Conservation (phyloP, 2,329 filamentous ascomycete species). For the Hypoxylon sp. region DNA sequence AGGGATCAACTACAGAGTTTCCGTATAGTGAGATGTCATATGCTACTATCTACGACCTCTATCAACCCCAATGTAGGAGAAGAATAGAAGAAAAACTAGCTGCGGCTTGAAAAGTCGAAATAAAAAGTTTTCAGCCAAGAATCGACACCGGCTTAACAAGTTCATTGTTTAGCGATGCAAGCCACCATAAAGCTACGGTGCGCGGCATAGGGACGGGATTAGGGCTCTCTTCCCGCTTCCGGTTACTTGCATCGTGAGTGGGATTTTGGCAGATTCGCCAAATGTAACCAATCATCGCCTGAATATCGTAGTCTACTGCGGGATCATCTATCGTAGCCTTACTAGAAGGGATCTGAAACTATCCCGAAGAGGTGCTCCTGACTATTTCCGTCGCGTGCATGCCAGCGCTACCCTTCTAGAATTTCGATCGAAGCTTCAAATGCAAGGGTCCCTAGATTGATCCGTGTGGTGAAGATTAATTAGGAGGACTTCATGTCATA, state of each 20-base stretch:
- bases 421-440: conserved; percentile 46
- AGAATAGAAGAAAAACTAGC: neutral
- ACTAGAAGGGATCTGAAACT: conserved; percentile 48
- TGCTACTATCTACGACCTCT: conserved; percentile 5
- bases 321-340: conserved; percentile 48
- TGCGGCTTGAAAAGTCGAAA: conserved; percentile 2
- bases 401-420: conserved; percentile 51
- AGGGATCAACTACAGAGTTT: conserved; percentile 17
- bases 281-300: conserved; percentile 52
- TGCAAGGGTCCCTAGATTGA: conserved; percentile 36
- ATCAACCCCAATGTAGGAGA: neutral
- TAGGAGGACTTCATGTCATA: neutral
- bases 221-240: conserved; percentile 49
- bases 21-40: conserved; percentile 9
- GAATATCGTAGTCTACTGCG: conserved; percentile 38
- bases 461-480: conserved; percentile 1
- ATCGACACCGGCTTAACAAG: conserved; percentile 33
- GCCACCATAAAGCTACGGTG: conserved; percentile 48
- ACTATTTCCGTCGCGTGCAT: conserved; percentile 46
- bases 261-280: conserved; percentile 52
- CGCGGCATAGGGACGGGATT: conserved; percentile 49
- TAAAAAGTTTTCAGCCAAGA: neutral
- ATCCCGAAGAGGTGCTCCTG: conserved; percentile 44
- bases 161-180: conserved; percentile 47
- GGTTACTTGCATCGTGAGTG: conserved; percentile 52